Evolutionary conservation across 805 yeast genomes (phyloP), one percentile per base, ranked within the genome.

Genomic region (Barnettozyma botsteinii): DNA sequence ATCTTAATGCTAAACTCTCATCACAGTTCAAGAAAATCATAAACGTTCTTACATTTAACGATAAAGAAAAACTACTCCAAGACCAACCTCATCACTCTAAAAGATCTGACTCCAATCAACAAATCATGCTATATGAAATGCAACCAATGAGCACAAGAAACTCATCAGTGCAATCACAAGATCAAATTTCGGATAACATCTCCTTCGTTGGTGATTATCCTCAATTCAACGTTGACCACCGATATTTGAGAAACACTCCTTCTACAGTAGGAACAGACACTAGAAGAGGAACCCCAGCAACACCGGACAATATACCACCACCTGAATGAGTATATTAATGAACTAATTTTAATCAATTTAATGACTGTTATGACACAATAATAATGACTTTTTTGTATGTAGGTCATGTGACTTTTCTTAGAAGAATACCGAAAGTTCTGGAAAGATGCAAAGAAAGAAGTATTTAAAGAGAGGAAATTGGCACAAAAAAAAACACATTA

Each of bases 191-290:
- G 6, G 40, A 40, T 10, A 31, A 37, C 17, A 21, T 51, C 10
- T 50, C 57, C 14, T 35, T 51, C 3, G 48, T 52, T 9, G 56
- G 51, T 6, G 51, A 48, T 12, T 50, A 53, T 35, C 59, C 57
- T 4, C 47, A 51, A 21, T 55, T 53, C 33, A 51, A 55, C 17
- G 47, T 55, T 14, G 57, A 55, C 25, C 56, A 52, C 31, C 32
- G 57, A 24, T 55, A 47, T 27, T 23, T 55, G 12, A 42, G 59
- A 37, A 49, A 47, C 41, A 54, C 59, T 0, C 59, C 59, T 1
- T 54, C 59, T 2, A 52, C 43, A 12, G 51, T 40, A 10, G 44
- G 45, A 15, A 38, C 40, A 31, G 35, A 33, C 27, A 45, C 38
- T 17, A 31, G 47, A n/a, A 37, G 47, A n/a, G 31, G 33, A 17